A percentile compares a stretch with the other conserved stretches of the same genome.
phyloP scores from a whole-genome alignment of 129 eudicot genomes.

The Centrapalus pauciflorus region DNA sequence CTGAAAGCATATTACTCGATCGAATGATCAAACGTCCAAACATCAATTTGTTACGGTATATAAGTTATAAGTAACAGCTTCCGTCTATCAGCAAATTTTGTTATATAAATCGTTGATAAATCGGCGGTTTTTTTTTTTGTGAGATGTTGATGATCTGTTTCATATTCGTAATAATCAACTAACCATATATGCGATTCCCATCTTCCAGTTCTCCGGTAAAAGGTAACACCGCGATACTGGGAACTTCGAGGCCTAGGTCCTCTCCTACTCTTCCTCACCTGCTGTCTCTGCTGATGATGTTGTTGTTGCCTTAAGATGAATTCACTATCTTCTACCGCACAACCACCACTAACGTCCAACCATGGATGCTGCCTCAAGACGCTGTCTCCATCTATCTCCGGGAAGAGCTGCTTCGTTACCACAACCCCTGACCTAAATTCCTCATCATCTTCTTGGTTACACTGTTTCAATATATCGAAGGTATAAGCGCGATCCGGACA shows the following conservation, averaged over 20 bases:
- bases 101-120: background rate
- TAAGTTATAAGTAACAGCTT: background rate
- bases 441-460: slow-evolving; percentile 9
- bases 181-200: slow-evolving; percentile 95
- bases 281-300: slow-evolving; percentile 38
- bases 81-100: background rate
- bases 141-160: background rate
- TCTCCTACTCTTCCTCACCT: slow-evolving; percentile 67
- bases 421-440: slow-evolving; percentile 18
- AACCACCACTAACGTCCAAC: slow-evolving; percentile 24
- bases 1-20: background rate
- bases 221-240: slow-evolving; percentile 84
- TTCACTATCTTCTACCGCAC: slow-evolving; percentile 25
- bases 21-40: background rate
- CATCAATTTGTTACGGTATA: background rate
- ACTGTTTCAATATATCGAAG: slow-evolving; percentile 48
- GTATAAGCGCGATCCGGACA: slow-evolving; percentile 16
- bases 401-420: slow-evolving; percentile 47
- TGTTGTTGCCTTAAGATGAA: slow-evolving; percentile 25
- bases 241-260: slow-evolving; percentile 87
- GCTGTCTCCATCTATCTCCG: slow-evolving; percentile 18
- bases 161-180: slow-evolving; percentile 5
- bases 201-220: slow-evolving; percentile 80
- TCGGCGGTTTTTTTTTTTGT: background rate
- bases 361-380: slow-evolving; percentile 11